These are phyloP conservation scores for Talaromyces amestolkiae DNA, from an alignment of 2,329 filamentous ascomycete species.

Conservation along the genomic window DNA sequence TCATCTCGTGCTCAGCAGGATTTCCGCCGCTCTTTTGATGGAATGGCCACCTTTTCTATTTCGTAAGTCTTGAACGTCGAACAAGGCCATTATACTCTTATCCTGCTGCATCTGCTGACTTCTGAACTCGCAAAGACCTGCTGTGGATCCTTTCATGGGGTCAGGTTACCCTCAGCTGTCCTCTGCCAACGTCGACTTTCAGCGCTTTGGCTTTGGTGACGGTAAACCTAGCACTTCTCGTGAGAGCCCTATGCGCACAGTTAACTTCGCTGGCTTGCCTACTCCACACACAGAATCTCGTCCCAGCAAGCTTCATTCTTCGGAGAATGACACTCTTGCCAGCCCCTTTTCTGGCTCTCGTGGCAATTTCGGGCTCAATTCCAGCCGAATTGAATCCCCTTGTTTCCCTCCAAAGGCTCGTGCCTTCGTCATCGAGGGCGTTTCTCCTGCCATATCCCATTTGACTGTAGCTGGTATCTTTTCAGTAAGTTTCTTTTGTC, in stretches of 20 bases:
- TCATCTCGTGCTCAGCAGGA: constrained; percentile 20
- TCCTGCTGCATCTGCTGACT: constrained; percentile 4
- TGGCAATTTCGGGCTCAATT: neutral
- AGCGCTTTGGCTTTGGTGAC: constrained; percentile 44
- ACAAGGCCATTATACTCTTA: neutral
- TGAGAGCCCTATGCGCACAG: constrained; percentile 17
- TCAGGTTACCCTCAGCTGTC: constrained; percentile 50
- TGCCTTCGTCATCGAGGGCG: constrained; percentile 35
- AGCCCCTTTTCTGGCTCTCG: constrained; percentile 17
- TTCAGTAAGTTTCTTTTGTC: constrained; percentile 32
- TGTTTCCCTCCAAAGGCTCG: constrained; percentile 23
- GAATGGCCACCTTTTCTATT: constrained; percentile 6
- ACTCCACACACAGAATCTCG: constrained; percentile 19
- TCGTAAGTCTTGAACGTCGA: constrained; percentile 6
- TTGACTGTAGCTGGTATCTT: constrained; percentile 39
- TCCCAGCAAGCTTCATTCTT: constrained; percentile 3
- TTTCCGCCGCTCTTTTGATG: constrained; percentile 3
- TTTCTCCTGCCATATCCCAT: constrained; percentile 32
- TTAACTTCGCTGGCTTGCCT: constrained; percentile 16
- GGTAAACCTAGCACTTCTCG: constrained; percentile 16
- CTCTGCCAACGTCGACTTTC: constrained; percentile 62
- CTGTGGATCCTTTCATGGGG: constrained; percentile 33
- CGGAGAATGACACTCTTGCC: neutral
- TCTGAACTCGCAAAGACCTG: constrained; percentile 19
- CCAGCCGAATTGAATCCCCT: constrained; percentile 17